Evolutionary conservation across 768 basidiomycete species (phyloP).

Genomic region (Phylloporus rhodoxanthus): DNA sequence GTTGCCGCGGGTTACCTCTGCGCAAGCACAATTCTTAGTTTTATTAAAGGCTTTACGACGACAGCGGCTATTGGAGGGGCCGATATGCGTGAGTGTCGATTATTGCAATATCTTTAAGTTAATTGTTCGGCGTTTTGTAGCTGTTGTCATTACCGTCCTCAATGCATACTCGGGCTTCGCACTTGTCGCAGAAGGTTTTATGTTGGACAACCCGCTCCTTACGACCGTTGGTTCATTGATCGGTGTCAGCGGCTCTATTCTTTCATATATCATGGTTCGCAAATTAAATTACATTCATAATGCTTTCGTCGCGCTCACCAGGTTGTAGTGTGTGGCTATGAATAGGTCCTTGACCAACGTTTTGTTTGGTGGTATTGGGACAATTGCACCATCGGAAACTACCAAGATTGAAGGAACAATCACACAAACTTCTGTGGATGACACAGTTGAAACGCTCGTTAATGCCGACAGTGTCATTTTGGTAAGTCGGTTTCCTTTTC

Average conservation of each 20-base stretch:
- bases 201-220: conserved; percentile 81
- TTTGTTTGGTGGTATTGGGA: conserved; percentile 78
- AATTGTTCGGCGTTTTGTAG: conserved; percentile 33
- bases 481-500: conserved; percentile 31
- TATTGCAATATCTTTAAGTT: background rate
- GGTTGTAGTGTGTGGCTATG: conserved; percentile 79
- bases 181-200: conserved; percentile 87
- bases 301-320: conserved; percentile 4
- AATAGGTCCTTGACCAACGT: conserved; percentile 83
- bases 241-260: conserved; percentile 84
- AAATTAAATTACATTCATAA: background rate
- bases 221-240: conserved; percentile 83
- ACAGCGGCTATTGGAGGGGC: conserved; percentile 91
- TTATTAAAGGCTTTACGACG: conserved; percentile 81
- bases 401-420: conserved; percentile 82
- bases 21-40: conserved; percentile 68
- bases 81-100: conserved; percentile 71
- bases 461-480: conserved; percentile 83
- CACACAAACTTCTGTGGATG: conserved; percentile 72
- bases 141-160: conserved; percentile 85
- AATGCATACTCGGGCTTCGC: conserved; percentile 92
- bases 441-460: conserved; percentile 68
- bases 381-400: conserved; percentile 47
- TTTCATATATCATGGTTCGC: conserved; percentile 87
- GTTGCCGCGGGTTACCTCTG: conserved; percentile 76